Conservation (phyloP, 192 early-diverging fungal genomes). For the Anaeromyces robustus region DNA sequence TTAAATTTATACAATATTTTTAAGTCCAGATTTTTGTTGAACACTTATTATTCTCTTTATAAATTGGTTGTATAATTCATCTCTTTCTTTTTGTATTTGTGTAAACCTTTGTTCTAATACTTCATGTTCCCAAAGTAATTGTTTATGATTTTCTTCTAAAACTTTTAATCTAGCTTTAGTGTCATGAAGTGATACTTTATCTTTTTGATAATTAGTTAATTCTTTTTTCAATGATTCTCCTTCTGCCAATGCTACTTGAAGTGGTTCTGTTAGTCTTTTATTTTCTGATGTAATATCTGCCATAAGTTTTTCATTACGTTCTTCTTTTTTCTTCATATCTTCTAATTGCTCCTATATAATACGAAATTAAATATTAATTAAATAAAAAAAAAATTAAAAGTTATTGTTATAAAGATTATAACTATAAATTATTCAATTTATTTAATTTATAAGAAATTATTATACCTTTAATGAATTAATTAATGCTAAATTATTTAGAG, state of each 20-base stretch:
- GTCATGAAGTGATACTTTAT: slow-evolving; percentile 42
- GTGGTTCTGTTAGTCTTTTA: slow-evolving; percentile 46
- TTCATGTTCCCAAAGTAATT: slow-evolving; percentile 44
- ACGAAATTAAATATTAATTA: too few species aligned
- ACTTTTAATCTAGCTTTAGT: slow-evolving; percentile 39
- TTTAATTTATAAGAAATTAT: too few species aligned
- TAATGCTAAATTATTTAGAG: slow-evolving; percentile 43
- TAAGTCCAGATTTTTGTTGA: slow-evolving; percentile 53
- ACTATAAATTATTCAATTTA: too few species aligned
- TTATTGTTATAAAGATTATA: too few species aligned
- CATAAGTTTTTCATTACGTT: slow-evolving; percentile 52
- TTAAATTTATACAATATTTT: slow-evolving; percentile 25
- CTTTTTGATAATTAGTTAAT: slow-evolving; percentile 43
- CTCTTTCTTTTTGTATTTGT: slow-evolving; percentile 43
- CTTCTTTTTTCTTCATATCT: slow-evolving; percentile 56
- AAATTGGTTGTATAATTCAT: slow-evolving; percentile 46
- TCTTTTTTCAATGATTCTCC: slow-evolving; percentile 36
- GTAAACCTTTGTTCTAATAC: slow-evolving; percentile 44
- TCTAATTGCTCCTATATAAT: slow-evolving; percentile 43
- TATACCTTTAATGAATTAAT: slow-evolving; percentile 46
- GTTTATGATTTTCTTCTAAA: slow-evolving; percentile 43
- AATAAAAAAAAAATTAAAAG: slow-evolving; percentile 10
- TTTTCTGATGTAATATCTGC: slow-evolving; percentile 45
- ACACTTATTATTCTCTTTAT: slow-evolving; percentile 43
- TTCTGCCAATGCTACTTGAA: slow-evolving; percentile 42